Evolutionary conservation across 352 stramenopile genomes (phyloP).

Genomic region (Phytopythium ostracodes): DNA sequence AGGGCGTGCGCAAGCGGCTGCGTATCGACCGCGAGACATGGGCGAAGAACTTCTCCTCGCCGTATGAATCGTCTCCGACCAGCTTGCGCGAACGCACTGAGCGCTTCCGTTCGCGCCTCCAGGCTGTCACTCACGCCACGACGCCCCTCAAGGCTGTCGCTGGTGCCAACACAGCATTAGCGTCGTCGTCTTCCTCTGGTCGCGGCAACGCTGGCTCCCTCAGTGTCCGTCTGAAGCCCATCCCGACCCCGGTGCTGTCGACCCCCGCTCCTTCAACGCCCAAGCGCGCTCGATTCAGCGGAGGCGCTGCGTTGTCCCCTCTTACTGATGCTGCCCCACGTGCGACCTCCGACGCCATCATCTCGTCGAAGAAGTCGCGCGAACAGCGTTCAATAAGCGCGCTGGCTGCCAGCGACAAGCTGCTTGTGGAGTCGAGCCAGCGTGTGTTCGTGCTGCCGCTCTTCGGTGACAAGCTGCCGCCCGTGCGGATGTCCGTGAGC

Average conservation of each 20-base stretch:
- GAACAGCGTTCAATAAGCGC: not conserved
- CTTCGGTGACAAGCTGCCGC: conserved; percentile 57
- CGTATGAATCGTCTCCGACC: conserved; percentile 51
- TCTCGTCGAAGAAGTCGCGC: conserved; percentile 2
- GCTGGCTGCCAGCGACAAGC: not conserved
- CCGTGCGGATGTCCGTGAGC: conserved; percentile 56
- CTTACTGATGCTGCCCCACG: not conserved
- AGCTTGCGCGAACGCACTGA: conserved; percentile 48
- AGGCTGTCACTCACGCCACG: conserved; percentile 15
- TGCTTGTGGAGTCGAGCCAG: not conserved
- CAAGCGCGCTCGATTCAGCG: not conserved
- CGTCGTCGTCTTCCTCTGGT: not conserved
- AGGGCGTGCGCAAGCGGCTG: conserved; percentile 48
- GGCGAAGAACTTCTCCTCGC: conserved; percentile 64
- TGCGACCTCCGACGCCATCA: conserved; percentile 2
- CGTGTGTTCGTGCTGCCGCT: conserved; percentile 67
- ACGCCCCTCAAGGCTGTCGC: conserved; percentile 3
- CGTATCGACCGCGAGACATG: conserved; percentile 66
- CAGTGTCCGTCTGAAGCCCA: conserved; percentile 16
- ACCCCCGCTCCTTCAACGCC: not conserved
- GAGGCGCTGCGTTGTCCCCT: not conserved
- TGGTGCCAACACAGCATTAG: not conserved
- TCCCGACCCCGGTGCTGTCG: not conserved
- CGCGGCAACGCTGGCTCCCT: conserved; percentile 7
- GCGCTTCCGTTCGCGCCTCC: conserved; percentile 42